These are phyloP conservation scores for Mrakia gelida DNA, from an alignment of 768 basidiomycete species.

Conservation along the genomic window DNA sequence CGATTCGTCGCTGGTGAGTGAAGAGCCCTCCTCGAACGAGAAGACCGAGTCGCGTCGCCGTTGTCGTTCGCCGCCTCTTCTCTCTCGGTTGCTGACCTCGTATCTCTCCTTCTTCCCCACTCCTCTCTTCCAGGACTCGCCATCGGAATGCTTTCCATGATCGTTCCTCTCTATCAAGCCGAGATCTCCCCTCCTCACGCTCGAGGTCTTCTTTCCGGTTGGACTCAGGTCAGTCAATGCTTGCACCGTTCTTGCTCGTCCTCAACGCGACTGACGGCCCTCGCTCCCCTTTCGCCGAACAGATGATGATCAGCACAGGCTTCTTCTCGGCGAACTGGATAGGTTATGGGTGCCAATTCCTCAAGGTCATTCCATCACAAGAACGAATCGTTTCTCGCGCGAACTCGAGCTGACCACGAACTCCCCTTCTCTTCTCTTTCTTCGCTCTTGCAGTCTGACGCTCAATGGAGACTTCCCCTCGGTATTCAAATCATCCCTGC, in stretches of 20 bases:
- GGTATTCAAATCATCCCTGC: slow-evolving; percentile 13
- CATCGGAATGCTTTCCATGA: slow-evolving; percentile 14
- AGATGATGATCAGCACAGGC: background rate
- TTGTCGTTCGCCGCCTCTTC: no score
- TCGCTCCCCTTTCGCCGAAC: no score
- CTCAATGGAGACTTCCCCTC: background rate
- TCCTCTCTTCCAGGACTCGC: background rate
- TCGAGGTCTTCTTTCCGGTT: slow-evolving; percentile 10
- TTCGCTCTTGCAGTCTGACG: background rate
- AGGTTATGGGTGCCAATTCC: slow-evolving; percentile 16
- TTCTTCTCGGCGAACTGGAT: slow-evolving; percentile 9
- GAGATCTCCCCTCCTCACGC: slow-evolving; percentile 12
- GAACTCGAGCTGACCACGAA: no score
- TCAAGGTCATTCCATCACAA: no score
- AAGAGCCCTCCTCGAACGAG: no score
- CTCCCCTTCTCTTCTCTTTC: no score
- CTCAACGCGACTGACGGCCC: no score
- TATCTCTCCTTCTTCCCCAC: background rate
- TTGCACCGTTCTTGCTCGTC: no score
- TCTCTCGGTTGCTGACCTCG: background rate
- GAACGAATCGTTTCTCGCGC: no score
- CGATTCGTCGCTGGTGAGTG: slow-evolving; percentile 1
- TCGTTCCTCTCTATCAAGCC: slow-evolving; percentile 12
- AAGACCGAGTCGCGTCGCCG: no score
- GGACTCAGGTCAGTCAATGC: background rate